A percentile compares a stretch with the other conserved stretches of the same genome.
Evolutionary conservation across 805 yeast species (phyloP).

Genomic region (Nakazawaea populi): DNA sequence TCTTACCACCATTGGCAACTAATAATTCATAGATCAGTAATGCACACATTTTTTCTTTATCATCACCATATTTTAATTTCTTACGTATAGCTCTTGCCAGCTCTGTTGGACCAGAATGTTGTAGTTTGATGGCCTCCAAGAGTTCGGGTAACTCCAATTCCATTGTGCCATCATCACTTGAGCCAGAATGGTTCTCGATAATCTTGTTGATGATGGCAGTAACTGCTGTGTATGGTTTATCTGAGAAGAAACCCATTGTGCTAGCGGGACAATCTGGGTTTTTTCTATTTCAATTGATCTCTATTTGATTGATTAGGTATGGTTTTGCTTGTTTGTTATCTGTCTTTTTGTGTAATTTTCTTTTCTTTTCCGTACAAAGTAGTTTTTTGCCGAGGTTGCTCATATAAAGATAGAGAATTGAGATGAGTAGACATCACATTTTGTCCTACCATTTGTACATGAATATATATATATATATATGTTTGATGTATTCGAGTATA

Average conservation of each 20-base stretch:
- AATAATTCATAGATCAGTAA: slow-evolving; percentile 50
- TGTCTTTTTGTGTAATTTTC: too few species aligned
- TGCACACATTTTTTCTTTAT: slow-evolving; percentile 60
- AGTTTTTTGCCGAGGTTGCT: not conserved
- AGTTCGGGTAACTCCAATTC: slow-evolving; percentile 49
- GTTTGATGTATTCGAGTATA: too few species aligned
- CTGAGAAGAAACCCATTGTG: slow-evolving; percentile 48
- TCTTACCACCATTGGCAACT: slow-evolving; percentile 47
- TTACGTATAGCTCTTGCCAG: slow-evolving; percentile 91
- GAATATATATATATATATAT: too few species aligned
- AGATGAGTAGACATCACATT: not conserved
- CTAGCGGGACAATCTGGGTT: not conserved
- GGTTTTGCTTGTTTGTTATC: not conserved
- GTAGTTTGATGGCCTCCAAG: slow-evolving; percentile 43
- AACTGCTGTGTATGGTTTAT: slow-evolving; percentile 64
- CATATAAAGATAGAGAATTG: too few species aligned
- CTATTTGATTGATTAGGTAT: not conserved
- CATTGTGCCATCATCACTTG: slow-evolving; percentile 33
- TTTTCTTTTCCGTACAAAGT: not conserved
- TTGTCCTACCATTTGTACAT: not conserved
- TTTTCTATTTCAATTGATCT: not conserved
- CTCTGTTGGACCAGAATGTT: slow-evolving; percentile 49
- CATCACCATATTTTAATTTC: slow-evolving; percentile 78
- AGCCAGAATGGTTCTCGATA: slow-evolving; percentile 33
- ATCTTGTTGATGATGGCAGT: slow-evolving; percentile 58